Evolutionary conservation across 2,329 filamentous ascomycete genomes (phyloP).

Genomic region (Neopestalotiopsis rosae): DNA sequence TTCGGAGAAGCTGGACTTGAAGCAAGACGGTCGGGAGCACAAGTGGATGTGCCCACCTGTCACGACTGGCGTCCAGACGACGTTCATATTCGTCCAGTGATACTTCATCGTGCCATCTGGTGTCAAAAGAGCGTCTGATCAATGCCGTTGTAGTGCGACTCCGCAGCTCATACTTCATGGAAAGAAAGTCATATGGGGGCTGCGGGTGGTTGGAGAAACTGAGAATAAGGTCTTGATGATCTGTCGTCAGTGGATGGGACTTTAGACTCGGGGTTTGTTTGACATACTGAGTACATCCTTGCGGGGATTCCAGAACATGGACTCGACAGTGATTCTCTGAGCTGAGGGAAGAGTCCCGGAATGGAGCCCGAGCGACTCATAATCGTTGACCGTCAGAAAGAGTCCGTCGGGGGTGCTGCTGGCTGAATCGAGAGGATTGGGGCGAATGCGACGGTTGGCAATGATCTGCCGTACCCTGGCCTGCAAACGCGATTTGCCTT

Average conservation of each 20-base stretch:
- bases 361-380: constrained; percentile 32
- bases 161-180: constrained; percentile 49
- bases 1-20: constrained; percentile 51
- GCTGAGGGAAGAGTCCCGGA: constrained; percentile 33
- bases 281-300: constrained; percentile 34
- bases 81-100: constrained; percentile 52
- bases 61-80: constrained; percentile 48
- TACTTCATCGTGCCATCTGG: constrained; percentile 45
- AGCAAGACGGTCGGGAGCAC: constrained; percentile 51
- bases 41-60: constrained; percentile 52
- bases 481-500: constrained; percentile 29
- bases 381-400: constrained; percentile 33
- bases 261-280: neutral
- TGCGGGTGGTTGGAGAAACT: constrained; percentile 50
- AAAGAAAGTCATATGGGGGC: constrained; percentile 52
- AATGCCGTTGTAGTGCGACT: constrained; percentile 45
- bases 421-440: constrained; percentile 22
- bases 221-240: constrained; percentile 44
- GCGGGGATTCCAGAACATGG: constrained; percentile 35
- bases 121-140: constrained; percentile 49
- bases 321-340: constrained; percentile 34
- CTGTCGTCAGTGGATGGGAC: constrained; percentile 20
- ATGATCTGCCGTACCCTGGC: constrained; percentile 36
- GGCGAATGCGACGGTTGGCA: constrained; percentile 28
- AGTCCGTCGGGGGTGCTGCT: constrained; percentile 29